A percentile compares a stretch with the other conserved stretches of the same genome.
phyloP scores from a whole-genome alignment of 2,329 filamentous ascomycete species.

The Alternaria hordeiaustralica region DNA sequence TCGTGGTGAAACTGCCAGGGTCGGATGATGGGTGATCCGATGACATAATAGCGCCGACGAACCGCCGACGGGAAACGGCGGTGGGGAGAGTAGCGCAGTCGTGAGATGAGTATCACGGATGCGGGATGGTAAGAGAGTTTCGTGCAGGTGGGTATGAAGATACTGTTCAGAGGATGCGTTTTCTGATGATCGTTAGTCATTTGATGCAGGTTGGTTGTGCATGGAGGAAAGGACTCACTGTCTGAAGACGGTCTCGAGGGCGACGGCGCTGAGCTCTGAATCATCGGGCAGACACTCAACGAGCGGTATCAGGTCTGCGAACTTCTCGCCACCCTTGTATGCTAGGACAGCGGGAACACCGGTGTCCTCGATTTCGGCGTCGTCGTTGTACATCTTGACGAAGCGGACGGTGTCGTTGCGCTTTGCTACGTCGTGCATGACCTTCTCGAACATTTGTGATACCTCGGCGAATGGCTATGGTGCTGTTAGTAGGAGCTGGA shows the following conservation, averaged over 20 bases:
- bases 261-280: constrained; percentile 58
- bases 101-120: too few species aligned
- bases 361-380: constrained; percentile 92
- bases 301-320: constrained; percentile 86
- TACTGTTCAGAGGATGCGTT: constrained; percentile 34
- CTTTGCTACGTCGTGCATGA: constrained; percentile 72
- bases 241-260: constrained; percentile 64
- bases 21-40: too few species aligned
- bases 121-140: too few species aligned
- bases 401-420: constrained; percentile 78
- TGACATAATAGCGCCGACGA: too few species aligned
- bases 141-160: too few species aligned
- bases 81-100: too few species aligned
- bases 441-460: background rate
- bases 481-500: too few species aligned
- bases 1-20: too few species aligned
- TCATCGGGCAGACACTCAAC: constrained; percentile 80
- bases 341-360: constrained; percentile 87
- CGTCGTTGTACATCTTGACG: constrained; percentile 86
- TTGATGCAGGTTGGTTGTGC: too few species aligned
- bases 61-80: too few species aligned
- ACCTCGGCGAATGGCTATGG: background rate
- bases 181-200: constrained; percentile 30
- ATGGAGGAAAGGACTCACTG: too few species aligned
- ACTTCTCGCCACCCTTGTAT: constrained; percentile 88